Percentiles rank a stretch among this genome's conserved stretches.
Evolutionary conservation across 768 basidiomycete species (phyloP).

Genomic region (Porphyrellus cyaneotinctus): DNA sequence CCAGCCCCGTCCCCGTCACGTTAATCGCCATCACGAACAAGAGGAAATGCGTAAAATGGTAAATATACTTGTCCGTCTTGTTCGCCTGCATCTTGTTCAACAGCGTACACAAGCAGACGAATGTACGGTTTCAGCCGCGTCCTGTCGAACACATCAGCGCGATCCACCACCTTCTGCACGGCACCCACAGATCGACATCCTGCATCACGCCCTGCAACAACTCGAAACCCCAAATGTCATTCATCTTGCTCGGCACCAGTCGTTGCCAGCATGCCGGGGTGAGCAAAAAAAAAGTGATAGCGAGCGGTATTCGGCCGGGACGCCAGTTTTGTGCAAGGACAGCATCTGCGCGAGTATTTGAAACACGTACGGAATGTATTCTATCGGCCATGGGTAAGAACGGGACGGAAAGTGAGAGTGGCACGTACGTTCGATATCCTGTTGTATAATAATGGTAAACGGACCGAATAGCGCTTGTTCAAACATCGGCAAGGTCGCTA

Average conservation of each 20-base stretch:
- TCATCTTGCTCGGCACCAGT: conserved; percentile 79
- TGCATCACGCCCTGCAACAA: conserved; percentile 74
- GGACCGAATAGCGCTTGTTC: conserved; percentile 82
- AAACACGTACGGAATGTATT: conserved; percentile 97
- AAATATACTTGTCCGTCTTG: conserved; percentile 86
- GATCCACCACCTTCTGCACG: background rate
- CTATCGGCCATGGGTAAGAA: conserved; percentile 28
- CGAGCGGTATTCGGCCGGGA: conserved; percentile 74
- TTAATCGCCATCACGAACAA: conserved; percentile 72
- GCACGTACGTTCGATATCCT: conserved; percentile 85
- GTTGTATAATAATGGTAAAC: conserved; percentile 81
- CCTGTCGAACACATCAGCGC: conserved; percentile 35
- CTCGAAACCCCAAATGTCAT: conserved; percentile 91
- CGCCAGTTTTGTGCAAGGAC: conserved; percentile 60
- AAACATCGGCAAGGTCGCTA: conserved; percentile 64
- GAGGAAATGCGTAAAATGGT: conserved; percentile 77
- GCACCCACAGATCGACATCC: conserved; percentile 69
- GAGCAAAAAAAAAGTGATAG: conserved; percentile 79
- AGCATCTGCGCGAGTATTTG: conserved; percentile 96
- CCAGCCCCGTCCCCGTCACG: conserved; percentile 68
- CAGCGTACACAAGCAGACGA: conserved; percentile 66
- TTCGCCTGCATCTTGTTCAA: conserved; percentile 82
- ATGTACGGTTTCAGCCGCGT: conserved; percentile 66
- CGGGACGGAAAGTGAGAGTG: background rate
- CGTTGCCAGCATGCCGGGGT: conserved; percentile 88